These are phyloP conservation scores for Mucor velutinosus DNA, from an alignment of 371 early-diverging fungal species.

Conservation along the genomic window DNA sequence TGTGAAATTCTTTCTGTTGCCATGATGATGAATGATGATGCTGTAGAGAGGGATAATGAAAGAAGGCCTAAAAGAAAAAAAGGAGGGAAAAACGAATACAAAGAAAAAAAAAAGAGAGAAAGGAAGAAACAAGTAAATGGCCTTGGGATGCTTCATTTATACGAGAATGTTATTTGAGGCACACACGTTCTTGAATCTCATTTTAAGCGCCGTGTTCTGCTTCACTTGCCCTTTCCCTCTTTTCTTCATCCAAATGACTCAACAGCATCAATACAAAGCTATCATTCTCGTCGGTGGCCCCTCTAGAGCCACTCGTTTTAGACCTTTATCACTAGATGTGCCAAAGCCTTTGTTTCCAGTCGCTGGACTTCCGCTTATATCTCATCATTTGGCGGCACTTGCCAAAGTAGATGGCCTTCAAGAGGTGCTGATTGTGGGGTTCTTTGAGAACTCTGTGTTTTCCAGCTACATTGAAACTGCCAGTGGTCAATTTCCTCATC, in stretches of 20 bases:
- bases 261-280: constrained; percentile 60
- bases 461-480: constrained; percentile 81
- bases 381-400: constrained; percentile 92
- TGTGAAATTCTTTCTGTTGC: constrained; percentile 60
- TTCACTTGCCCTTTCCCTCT: neutral
- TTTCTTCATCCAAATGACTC: constrained; percentile 9
- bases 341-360: constrained; percentile 98
- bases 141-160: neutral
- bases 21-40: constrained; percentile 9
- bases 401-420: constrained; percentile 82
- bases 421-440: constrained; percentile 93
- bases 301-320: constrained; percentile 93
- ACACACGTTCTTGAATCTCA: neutral
- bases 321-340: constrained; percentile 90
- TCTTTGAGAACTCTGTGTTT: constrained; percentile 93
- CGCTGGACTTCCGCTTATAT: constrained; percentile 92
- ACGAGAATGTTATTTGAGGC: neutral
- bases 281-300: constrained; percentile 96
- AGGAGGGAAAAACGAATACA: constrained; percentile 3
- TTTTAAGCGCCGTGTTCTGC: constrained; percentile 2
- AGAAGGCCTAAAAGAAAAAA: neutral
- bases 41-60: constrained; percentile 7
- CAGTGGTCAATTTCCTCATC: constrained; percentile 77
- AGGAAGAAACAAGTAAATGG: neutral
- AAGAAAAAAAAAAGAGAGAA: neutral